A percentile compares a stretch with the other conserved stretches of the same genome.
Conservation (phyloP, 495 filamentous ascomycete species). For the Lichenothelia convexa region DNA sequence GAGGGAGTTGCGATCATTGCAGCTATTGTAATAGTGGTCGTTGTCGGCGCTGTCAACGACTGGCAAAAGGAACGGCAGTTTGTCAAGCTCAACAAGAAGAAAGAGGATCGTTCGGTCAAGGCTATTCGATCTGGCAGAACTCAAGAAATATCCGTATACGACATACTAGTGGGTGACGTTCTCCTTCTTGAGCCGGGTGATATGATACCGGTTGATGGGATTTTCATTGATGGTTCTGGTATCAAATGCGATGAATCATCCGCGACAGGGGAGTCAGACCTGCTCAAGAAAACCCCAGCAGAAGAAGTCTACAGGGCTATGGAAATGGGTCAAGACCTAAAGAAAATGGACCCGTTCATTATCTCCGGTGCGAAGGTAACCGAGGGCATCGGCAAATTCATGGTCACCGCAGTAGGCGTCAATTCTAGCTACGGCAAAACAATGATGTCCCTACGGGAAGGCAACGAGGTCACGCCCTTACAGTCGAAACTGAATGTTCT, state of each 20-base stretch:
- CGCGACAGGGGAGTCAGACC: slow-evolving; percentile 50
- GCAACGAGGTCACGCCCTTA: slow-evolving; percentile 81
- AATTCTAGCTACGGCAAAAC: slow-evolving; percentile 81
- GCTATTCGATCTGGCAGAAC: slow-evolving; percentile 60
- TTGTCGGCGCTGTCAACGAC: slow-evolving; percentile 27
- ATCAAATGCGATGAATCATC: slow-evolving; percentile 50
- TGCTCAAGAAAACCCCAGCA: slow-evolving; percentile 43
- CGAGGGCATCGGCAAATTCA: slow-evolving; percentile 72
- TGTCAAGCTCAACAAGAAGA: slow-evolving; percentile 28
- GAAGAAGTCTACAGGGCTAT: slow-evolving; percentile 71
- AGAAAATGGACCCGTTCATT: slow-evolving; percentile 86
- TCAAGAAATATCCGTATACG: slow-evolving; percentile 58
- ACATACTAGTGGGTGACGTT: slow-evolving; percentile 70
- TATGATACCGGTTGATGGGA: slow-evolving; percentile 35
- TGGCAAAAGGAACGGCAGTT: slow-evolving; percentile 30
- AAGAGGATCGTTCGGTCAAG: slow-evolving; percentile 43
- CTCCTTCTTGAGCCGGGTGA: slow-evolving; percentile 77
- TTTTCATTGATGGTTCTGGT: slow-evolving; percentile 28
- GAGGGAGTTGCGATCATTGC: slow-evolving; percentile 32
- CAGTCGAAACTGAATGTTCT: slow-evolving; percentile 83
- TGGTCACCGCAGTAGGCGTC: slow-evolving; percentile 77
- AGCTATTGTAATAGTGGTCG: slow-evolving; percentile 25
- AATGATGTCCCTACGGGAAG: slow-evolving; percentile 81
- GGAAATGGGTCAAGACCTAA: slow-evolving; percentile 50
- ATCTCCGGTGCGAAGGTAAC: slow-evolving; percentile 83